phyloP scores from a whole-genome alignment of 2,329 filamentous ascomycete species.

The Aulographum hederae region DNA sequence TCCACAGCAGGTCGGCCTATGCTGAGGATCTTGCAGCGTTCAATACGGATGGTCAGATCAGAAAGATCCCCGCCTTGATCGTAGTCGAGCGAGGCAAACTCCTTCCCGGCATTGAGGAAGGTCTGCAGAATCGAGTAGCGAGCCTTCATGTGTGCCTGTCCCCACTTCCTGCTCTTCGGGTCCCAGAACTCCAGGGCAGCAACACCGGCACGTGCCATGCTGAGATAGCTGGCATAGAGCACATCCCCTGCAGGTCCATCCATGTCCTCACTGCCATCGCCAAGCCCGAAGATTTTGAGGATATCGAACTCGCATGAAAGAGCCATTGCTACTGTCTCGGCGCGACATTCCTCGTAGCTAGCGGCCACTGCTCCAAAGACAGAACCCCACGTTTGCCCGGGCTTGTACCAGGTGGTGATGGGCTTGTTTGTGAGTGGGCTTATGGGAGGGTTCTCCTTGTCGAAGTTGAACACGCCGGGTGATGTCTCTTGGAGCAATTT shows the following conservation, averaged over 20 bases:
- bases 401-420: conserved; percentile 78
- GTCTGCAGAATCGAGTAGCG: conserved; percentile 74
- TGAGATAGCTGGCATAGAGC: conserved; percentile 72
- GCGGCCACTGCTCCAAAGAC: conserved; percentile 79
- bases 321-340: conserved; percentile 85
- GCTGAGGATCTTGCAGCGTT: conserved; percentile 71
- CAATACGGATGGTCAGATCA: conserved; percentile 65
- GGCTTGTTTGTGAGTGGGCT: conserved; percentile 65
- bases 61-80: conserved; percentile 56
- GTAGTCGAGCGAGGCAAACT: conserved; percentile 71
- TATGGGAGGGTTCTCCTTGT: conserved; percentile 60
- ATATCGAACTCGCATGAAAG: conserved; percentile 78
- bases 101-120: conserved; percentile 69
- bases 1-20: conserved; percentile 71
- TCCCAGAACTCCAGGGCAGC: conserved; percentile 88
- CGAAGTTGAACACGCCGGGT: conserved; percentile 73
- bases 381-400: conserved; percentile 84
- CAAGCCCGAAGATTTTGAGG: conserved; percentile 81
- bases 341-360: conserved; percentile 86
- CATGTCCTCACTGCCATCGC: conserved; percentile 48
- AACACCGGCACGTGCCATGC: conserved; percentile 87
- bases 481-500: conserved; percentile 84
- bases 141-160: conserved; percentile 80
- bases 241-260: conserved; percentile 66
- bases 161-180: conserved; percentile 78